Conservation (phyloP, 148 eudicot species). For the Rhododendron simsii region DNA sequence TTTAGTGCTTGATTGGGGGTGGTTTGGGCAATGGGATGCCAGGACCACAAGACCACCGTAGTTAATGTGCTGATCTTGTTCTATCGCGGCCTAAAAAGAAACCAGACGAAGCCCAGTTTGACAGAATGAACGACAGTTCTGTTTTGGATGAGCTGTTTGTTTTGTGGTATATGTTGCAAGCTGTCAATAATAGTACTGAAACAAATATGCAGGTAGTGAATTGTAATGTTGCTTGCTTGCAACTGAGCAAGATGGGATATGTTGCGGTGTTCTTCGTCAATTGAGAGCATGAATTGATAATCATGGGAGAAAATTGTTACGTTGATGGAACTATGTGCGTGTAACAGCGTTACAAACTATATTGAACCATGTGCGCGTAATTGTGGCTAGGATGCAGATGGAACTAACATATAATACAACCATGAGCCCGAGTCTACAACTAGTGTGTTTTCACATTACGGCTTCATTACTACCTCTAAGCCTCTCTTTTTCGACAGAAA, state of each 20-base stretch:
- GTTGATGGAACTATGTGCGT: not conserved
- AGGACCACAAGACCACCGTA: too few species aligned
- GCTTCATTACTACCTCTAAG: too few species aligned
- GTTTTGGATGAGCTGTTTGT: not conserved
- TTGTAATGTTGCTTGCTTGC: not conserved
- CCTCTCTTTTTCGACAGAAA: too few species aligned
- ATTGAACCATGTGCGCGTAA: not conserved
- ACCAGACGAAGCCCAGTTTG: too few species aligned
- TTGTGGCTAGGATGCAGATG: not conserved
- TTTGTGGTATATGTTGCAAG: not conserved
- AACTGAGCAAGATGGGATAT: not conserved
- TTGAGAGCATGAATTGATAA: not conserved
- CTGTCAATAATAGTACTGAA: not conserved
- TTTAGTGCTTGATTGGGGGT: too few species aligned
- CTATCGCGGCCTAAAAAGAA: too few species aligned
- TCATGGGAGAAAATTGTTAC: not conserved
- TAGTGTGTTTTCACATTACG: too few species aligned
- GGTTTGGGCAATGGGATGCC: too few species aligned
- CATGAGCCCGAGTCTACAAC: too few species aligned
- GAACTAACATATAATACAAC: not conserved
- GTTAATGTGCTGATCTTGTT: too few species aligned
- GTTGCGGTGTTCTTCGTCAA: not conserved
- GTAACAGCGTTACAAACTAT: too few species aligned
- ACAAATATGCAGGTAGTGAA: not conserved
- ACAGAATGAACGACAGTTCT: too few species aligned